A percentile compares a stretch with the other conserved stretches of the same genome.
Evolutionary conservation across 192 early-diverging fungal species (phyloP).

Genomic region (Backusella parvicylindrica): DNA sequence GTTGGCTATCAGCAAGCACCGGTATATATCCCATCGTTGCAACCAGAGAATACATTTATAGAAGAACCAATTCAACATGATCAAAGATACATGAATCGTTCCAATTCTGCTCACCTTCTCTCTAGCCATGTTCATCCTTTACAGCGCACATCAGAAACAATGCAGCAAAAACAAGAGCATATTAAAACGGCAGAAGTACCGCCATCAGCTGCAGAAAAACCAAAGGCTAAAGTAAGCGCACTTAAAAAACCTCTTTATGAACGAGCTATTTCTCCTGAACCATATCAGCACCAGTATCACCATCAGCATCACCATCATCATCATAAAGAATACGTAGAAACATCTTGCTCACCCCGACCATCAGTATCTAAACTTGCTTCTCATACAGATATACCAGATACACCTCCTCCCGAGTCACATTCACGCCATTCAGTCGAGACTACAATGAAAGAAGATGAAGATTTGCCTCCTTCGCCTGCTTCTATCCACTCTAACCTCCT

Average conservation of each 20-base stretch:
- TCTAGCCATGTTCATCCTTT: not conserved
- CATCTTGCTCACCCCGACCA: not conserved
- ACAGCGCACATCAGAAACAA: not conserved
- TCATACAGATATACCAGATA: not conserved
- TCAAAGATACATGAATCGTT: not conserved
- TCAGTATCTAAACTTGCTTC: not conserved
- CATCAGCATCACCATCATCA: not conserved
- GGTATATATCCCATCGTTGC: not conserved
- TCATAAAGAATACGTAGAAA: not conserved
- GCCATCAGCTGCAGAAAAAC: not conserved
- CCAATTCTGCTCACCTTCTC: not conserved
- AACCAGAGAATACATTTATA: not conserved
- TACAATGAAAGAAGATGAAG: not conserved
- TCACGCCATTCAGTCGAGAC: not conserved
- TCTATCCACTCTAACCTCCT: not conserved
- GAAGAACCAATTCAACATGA: not conserved
- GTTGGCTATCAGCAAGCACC: not conserved
- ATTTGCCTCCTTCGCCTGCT: not conserved
- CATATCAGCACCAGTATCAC: not conserved
- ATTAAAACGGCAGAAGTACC: not conserved
- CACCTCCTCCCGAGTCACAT: conserved; percentile 6
- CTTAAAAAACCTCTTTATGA: conserved; percentile 10
- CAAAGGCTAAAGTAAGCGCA: not conserved
- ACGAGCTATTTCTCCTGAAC: not conserved
- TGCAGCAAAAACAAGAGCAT: not conserved